Evolutionary conservation across 495 filamentous ascomycete genomes (phyloP).

Genomic region (Penicillium herquei): DNA sequence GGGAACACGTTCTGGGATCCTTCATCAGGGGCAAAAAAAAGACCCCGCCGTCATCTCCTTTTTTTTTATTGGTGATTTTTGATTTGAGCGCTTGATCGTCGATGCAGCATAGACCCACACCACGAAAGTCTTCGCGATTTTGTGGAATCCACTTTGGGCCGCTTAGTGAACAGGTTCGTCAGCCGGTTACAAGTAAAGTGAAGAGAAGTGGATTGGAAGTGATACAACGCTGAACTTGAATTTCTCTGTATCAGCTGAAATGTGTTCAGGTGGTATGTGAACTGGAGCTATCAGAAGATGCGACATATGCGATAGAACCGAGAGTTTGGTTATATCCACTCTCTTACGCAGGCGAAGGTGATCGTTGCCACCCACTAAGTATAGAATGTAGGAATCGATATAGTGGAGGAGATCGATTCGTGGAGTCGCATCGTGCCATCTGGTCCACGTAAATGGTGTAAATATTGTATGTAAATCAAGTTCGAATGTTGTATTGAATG

Average conservation of each 20-base stretch:
- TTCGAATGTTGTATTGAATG: too few species aligned
- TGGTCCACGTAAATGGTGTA: too few species aligned
- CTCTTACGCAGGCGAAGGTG: background rate
- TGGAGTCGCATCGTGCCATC: background rate
- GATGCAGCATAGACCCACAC: constrained; percentile 4
- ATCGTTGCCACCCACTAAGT: constrained; percentile 1
- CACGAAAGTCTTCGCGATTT: background rate
- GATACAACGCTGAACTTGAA: background rate
- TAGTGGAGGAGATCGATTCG: background rate
- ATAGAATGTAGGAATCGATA: background rate
- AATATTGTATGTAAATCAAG: too few species aligned
- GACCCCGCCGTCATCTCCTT: constrained; percentile 4
- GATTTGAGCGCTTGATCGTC: constrained; percentile 6
- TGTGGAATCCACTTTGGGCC: constrained; percentile 3
- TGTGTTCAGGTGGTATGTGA: background rate
- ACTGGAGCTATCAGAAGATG: background rate
- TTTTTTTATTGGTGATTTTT: background rate
- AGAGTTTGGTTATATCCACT: background rate
- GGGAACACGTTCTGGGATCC: constrained; percentile 1
- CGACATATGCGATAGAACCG: background rate
- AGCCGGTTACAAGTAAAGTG: background rate
- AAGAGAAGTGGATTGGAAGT: background rate
- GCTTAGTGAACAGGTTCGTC: constrained; percentile 9
- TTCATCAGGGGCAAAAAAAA: constrained; percentile 4
- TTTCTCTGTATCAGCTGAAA: background rate